These are phyloP conservation scores for Urtica urens DNA, from an alignment of 306 rosid genomes.

Conservation along the genomic window DNA sequence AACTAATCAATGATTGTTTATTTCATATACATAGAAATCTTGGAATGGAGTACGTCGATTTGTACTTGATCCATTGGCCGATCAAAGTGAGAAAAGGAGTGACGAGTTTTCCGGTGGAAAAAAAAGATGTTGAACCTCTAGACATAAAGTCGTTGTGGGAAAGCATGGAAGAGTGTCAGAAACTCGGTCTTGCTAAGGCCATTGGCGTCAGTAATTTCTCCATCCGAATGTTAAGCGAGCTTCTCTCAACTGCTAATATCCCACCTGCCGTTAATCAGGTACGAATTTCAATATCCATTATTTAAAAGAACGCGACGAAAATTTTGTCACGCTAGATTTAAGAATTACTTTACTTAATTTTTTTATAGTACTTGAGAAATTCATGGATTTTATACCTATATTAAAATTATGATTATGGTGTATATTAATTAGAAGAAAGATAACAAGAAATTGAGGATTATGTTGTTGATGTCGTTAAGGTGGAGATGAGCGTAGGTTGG, in stretches of 20 bases:
- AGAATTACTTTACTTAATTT: too few species aligned
- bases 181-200: constrained; percentile 62
- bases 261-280: constrained; percentile 71
- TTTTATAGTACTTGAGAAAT: too few species aligned
- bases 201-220: constrained; percentile 90
- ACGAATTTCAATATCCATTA: too few species aligned
- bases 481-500: constrained; percentile 47
- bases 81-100: constrained; percentile 9
- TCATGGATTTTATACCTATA: too few species aligned
- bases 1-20: background rate
- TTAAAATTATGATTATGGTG: too few species aligned
- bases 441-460: too few species aligned
- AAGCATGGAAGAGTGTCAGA: constrained; percentile 61
- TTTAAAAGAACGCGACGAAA: too few species aligned
- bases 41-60: constrained; percentile 17
- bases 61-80: constrained; percentile 28
- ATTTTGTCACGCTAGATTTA: too few species aligned
- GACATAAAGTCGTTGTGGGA: constrained; percentile 63
- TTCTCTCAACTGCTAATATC: constrained; percentile 49
- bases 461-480: constrained; percentile 13
- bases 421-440: too few species aligned
- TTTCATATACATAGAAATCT: constrained; percentile 16
- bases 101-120: constrained; percentile 21
- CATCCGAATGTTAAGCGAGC: constrained; percentile 35
- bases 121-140: constrained; percentile 21